Evolutionary conservation across 768 basidiomycete genomes (phyloP), one percentile per base, ranked within the genome.

Genomic region (Agaricus sinodeliciosus): DNA sequence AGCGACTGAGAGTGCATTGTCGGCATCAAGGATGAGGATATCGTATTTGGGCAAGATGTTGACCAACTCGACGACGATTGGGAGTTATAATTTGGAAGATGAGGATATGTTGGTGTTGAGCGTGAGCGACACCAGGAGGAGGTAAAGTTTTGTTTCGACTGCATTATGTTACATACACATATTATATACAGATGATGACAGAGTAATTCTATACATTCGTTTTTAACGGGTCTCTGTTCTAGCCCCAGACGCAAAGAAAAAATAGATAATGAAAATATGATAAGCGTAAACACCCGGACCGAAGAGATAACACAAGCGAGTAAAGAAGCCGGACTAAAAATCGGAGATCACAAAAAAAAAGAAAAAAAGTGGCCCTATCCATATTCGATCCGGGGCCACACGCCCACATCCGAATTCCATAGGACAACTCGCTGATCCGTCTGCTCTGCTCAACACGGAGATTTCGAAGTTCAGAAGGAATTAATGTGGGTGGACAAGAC

Each of bases 61-160:
- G 59, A 90, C 87, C 51, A 96, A 96, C 66, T 77, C 79, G 49
- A 85, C 80, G 55, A 85, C 90, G 57, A 82, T 97, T 59, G 94
- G 91, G 22, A 79, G 75, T 57, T 87, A 90, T 62, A 97, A 97
- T 65, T 64, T 97, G 59, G 93, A 94, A 67, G 91, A 95, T 58
- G 94, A 94, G 62, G 94, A 97, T 65, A 56, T 82, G 49, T 67
- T 97, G 16, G 78, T 85, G 13, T 75, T 96, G 60, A 87, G 80
- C 50, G 74, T 97, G 31, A 81, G 87, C 54, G 85, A 88, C 49
- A 69, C 73, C 55, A 89, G 81, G 74, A 93, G 87, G 72, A 88
- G 81, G 71, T 82, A 5, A 65, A 64, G 3, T 4, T 44, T 2
- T 28, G 27, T 47, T 34, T 31, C 31, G 31, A 34, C 1, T 47